Base-by-base conservation (phyloP, 495 filamentous ascomycete genomes). In the Pyrenopolyporus hunteri region DNA sequence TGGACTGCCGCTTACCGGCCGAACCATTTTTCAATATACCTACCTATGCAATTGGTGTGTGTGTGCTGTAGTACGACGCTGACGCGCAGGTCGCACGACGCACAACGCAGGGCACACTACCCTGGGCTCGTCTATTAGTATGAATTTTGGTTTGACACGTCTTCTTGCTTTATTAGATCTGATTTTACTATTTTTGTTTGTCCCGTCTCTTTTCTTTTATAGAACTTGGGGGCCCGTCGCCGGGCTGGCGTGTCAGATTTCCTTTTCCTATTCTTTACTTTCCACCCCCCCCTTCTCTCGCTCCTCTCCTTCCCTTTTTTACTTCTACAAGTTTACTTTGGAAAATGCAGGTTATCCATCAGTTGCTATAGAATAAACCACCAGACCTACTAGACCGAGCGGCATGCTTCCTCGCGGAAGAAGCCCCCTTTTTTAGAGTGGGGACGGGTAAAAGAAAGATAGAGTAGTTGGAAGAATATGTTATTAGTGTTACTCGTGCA, bases 401-500 rank as follows among this genome's bases (percentile, higher is more conserved):
- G 35, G 32, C 51, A 59, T 55, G 49, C 63, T 66, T 66, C 57
- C 63, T 60, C 63, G 40, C 63, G 63, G 63, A 56, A 60, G 57
- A 57, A 20, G 20, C 26, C 23, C 57, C 40, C 40, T 23, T 36
- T 59, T 50, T 45, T 36, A 28, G 11, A 40, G 31, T 42, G 40
- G 57, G 28, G 32, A 56, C 39, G 13, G 9, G 23, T n/a, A 22
- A 49, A 50, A 42, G 26, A 25, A 16, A 33, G 50, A n/a, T n/a
- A n/a, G 20, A 33, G 14, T 37, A 43, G 37, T 40, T 35, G 49
- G 14, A 49, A 43, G 47, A 20, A 20, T 32, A 52, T 25, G 35
- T 29, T 19, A 49, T 37, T 54, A 29, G 8, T 58, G 33, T 17
- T 49, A 28, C 26, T 58, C n/a, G 36, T 44, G 35, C 20, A 57